Base-by-base conservation (phyloP, 345 rosid species). In the Eutrema heterophyllum region DNA sequence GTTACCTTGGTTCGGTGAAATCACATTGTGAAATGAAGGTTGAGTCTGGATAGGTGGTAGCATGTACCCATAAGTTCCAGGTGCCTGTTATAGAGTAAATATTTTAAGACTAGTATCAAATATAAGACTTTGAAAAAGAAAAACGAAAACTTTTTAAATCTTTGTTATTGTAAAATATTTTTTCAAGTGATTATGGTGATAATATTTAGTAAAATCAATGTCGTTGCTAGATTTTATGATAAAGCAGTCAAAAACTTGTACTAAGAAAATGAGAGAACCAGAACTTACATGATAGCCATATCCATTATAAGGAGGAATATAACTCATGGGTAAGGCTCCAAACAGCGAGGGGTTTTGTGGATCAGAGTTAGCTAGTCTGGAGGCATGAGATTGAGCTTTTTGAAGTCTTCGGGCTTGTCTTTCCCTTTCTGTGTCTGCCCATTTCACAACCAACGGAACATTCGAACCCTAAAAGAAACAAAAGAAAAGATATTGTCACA, bases 401-500 rank as follows among this genome's bases (percentile, higher is more conserved):
- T 86, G 98, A 54, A 92, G 91, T 81, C 91, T 83, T 33, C 99
- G 87, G 24, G 96, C 83, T 78, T 86, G 91, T 76, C 98, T 87
- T 85, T 96, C 99, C 81, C 83, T 96, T 79, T 96, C 99, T 12
- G 98, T 96, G 80, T 96, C 99, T 59, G 99, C 99, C 99, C 99
- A 96, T 85, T 96, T 96, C 80, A 92, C 97, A 79, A 96, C 91
- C 83, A 96, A 79, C 73, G 98, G 99, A 75, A 92, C 93, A 79
- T 77, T 89, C 70, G 98, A 85, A 81, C 99, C 99, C 99, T 92
- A 70, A 56, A 39, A 73, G 50, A 81, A 81, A 61, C 71, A 74
- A 41, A 70, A 67, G 66, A 72, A 15, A 51, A 78, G 63, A 30
- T 11, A 43, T 14, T 35, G 46, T 35, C 54, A 56, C 55, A 56